Percentiles rank a stretch among this genome's conserved stretches.
phyloP scores from a whole-genome alignment of 345 rosid genomes.

The Leavenworthia alabamica region DNA sequence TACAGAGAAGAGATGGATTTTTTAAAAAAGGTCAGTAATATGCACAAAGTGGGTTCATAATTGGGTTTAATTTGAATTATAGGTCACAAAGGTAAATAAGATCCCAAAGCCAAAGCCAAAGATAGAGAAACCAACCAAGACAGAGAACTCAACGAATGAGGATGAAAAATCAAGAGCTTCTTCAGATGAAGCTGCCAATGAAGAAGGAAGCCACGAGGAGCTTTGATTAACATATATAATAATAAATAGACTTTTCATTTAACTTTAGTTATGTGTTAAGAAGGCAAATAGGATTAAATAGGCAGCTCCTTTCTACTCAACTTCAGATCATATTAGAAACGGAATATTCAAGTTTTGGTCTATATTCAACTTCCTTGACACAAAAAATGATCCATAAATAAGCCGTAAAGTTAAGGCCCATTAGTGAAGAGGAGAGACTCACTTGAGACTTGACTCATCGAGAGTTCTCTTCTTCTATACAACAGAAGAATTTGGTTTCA shows the following conservation, averaged over 20 bases:
- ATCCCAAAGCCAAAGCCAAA: slow-evolving; percentile 95
- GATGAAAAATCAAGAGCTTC: slow-evolving; percentile 22
- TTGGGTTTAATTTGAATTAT: neutral
- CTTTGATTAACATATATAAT: slow-evolving; percentile 39
- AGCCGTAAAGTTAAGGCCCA: too few species aligned
- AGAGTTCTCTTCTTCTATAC: slow-evolving; percentile 15
- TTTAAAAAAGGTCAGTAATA: neutral
- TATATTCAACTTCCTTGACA: too few species aligned
- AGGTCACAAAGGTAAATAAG: slow-evolving; percentile 57
- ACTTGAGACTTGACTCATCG: too few species aligned
- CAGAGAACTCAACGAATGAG: slow-evolving; percentile 40
- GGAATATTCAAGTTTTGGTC: slow-evolving; percentile 22
- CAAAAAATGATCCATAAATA: too few species aligned
- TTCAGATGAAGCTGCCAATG: slow-evolving; percentile 21
- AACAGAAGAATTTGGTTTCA: slow-evolving; percentile 7
- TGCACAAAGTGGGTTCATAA: neutral
- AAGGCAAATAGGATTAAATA: slow-evolving; percentile 20
- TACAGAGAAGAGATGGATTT: slow-evolving; percentile 15
- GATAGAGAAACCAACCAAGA: slow-evolving; percentile 59
- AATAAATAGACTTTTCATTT: slow-evolving; percentile 8
- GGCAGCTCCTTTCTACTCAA: slow-evolving; percentile 21
- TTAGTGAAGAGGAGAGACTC: too few species aligned
- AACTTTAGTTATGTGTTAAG: slow-evolving; percentile 13
- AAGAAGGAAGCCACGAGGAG: slow-evolving; percentile 51
- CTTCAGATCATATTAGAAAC: slow-evolving; percentile 13